Evolutionary conservation across 306 rosid species (phyloP).

Genomic region (Casuarina equisetifolia): DNA sequence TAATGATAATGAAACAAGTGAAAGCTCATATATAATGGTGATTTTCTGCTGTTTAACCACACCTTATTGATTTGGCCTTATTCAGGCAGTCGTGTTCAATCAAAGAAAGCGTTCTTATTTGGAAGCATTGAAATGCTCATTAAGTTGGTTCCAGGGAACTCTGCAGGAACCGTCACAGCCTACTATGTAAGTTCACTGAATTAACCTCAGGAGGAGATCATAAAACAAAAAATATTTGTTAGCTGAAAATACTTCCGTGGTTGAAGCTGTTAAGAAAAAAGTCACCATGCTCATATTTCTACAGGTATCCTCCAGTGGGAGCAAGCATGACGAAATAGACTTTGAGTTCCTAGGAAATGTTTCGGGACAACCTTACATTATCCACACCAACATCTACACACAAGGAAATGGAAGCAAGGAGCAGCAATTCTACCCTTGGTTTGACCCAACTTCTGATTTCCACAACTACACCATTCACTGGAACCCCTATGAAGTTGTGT

Average conservation of each 20-base stretch:
- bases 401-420: conserved; percentile 78
- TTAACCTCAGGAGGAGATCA: neutral
- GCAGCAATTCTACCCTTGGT: conserved; percentile 85
- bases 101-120: conserved; percentile 68
- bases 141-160: conserved; percentile 66
- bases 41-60: conserved; percentile 12
- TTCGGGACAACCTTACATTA: conserved; percentile 77
- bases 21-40: neutral
- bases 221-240: neutral
- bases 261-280: conserved; percentile 17
- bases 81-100: conserved; percentile 75
- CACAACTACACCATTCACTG: conserved; percentile 95
- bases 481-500: conserved; percentile 79
- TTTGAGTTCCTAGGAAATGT: conserved; percentile 84
- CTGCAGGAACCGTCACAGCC: conserved; percentile 88
- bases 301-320: conserved; percentile 76
- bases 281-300: conserved; percentile 20
- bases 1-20: neutral
- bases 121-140: conserved; percentile 71
- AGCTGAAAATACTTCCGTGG: neutral
- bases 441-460: conserved; percentile 74
- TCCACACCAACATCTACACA: conserved; percentile 69
- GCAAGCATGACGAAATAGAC: conserved; percentile 80
- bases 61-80: conserved; percentile 5
- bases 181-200: conserved; percentile 55